Evolutionary conservation across 768 basidiomycete genomes (phyloP).

Genomic region (Russula dissimulans): DNA sequence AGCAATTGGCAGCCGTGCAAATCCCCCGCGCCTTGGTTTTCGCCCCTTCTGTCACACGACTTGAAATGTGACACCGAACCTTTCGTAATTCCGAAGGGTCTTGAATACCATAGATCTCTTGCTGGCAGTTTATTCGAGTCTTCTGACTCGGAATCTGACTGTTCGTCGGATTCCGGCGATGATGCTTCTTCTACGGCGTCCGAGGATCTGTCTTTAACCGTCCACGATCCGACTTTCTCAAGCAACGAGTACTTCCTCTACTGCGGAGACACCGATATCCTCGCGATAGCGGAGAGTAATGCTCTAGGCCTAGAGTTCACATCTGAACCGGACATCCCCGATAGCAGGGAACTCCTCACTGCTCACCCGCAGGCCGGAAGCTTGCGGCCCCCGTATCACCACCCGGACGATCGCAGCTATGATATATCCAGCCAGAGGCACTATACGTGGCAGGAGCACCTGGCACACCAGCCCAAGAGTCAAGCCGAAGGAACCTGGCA

Average conservation of each 20-base stretch:
- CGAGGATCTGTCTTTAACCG: background rate
- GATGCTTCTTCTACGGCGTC: background rate
- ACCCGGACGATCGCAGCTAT: slow-evolving; percentile 2
- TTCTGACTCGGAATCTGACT: background rate
- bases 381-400: slow-evolving; percentile 1
- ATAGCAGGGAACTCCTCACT: background rate
- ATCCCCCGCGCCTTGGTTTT: background rate
- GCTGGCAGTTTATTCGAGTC: background rate
- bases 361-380: background rate
- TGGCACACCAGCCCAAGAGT: background rate
- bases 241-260: background rate
- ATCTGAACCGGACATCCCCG: background rate
- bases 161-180: background rate
- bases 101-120: background rate
- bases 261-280: background rate
- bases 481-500: background rate
- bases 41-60: background rate
- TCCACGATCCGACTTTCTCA: too few species aligned
- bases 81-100: background rate
- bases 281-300: background rate
- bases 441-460: background rate
- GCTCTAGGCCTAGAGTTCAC: background rate
- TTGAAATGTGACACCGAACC: background rate
- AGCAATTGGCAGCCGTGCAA: background rate
- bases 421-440: background rate